phyloP scores from a whole-genome alignment of 2,329 filamentous ascomycete species.

The Venturia pyrina region DNA sequence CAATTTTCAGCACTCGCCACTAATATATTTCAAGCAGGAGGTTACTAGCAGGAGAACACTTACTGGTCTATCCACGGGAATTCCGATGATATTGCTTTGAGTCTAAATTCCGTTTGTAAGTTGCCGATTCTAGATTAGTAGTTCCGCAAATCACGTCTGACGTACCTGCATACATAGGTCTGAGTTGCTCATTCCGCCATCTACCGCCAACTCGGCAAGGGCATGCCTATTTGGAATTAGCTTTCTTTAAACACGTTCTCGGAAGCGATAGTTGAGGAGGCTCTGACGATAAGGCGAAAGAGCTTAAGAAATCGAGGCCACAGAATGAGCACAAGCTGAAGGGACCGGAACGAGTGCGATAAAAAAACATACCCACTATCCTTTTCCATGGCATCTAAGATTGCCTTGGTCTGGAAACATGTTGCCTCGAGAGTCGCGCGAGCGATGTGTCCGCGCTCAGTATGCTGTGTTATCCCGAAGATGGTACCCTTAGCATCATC shows the following conservation, averaged over 20 bases:
- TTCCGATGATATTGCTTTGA: conserved; percentile 76
- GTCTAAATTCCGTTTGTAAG: conserved; percentile 33
- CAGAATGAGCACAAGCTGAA: not conserved
- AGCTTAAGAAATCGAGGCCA: not conserved
- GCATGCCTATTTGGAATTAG: conserved; percentile 37
- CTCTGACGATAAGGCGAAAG: not conserved
- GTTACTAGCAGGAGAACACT: not conserved
- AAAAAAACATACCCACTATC: conserved; percentile 48
- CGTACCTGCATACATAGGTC: conserved; percentile 74
- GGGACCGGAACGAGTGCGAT: not conserved
- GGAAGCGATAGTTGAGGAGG: not conserved
- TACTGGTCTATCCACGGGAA: conserved; percentile 68
- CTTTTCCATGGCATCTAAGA: conserved; percentile 82
- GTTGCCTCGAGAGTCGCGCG: conserved; percentile 84
- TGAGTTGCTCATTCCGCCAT: conserved; percentile 83
- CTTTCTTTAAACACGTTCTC: not conserved
- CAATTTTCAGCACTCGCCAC: not conserved
- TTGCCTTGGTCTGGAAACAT: conserved; percentile 87
- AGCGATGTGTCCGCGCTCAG: conserved; percentile 75
- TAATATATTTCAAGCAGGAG: not conserved
- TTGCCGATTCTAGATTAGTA: not conserved
- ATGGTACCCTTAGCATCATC: conserved; percentile 77
- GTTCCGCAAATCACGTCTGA: conserved; percentile 11
- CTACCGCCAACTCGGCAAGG: conserved; percentile 67
- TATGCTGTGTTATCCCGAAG: conserved; percentile 39